Base-by-base conservation (phyloP, 2,329 filamentous ascomycete genomes). In the Phyllosticta citriasiana region DNA sequence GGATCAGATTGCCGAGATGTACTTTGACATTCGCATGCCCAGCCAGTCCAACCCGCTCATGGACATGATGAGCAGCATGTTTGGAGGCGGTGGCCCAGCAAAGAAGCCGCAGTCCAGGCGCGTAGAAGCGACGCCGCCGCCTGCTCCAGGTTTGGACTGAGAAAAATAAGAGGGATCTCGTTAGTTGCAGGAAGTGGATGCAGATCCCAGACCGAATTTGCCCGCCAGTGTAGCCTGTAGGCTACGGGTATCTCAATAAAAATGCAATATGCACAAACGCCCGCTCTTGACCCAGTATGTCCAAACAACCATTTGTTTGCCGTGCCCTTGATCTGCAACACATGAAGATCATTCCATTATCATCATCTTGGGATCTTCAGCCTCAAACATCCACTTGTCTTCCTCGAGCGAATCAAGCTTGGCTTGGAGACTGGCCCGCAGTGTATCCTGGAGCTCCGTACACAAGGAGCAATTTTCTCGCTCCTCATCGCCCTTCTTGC, bases 61-160 rank as follows among this genome's bases (percentile, higher is more conserved):
- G 76, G 94, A 99, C 72, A 97, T 99, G 92, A 95, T 99, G 89
- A 92, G 91, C 55, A 92, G 86, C 64, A 84, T 99, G 80, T 89
- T 99, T 70, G 92, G 92, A 56, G 91, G 91, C 22, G 87, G 85
- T 6, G 83, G 81, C 26, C 80, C 79, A 57, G 80, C 78, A 19
- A 65, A 68, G 57, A 70, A 75, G 65, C 71, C 76, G 64, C 73
- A 78, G 62, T 70, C 74, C 52, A 81, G 76, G 71, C 78, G 74
- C 65, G 77, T 80, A 40, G 77, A 79, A 55, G 14, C 40, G n/a
- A 70, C 72, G 52, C 70, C 71, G 24, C 66, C 63, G 47, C 64
- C 74, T 10, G 65, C 71, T 27, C 65, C 71, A 16, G 74, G 74
- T n/a, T 64, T 75, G 58, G 73, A 75, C 64, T 74, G 64, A 69